Conservation (phyloP, 2,329 filamentous ascomycete species). For the Tolypocladium tropicale region DNA sequence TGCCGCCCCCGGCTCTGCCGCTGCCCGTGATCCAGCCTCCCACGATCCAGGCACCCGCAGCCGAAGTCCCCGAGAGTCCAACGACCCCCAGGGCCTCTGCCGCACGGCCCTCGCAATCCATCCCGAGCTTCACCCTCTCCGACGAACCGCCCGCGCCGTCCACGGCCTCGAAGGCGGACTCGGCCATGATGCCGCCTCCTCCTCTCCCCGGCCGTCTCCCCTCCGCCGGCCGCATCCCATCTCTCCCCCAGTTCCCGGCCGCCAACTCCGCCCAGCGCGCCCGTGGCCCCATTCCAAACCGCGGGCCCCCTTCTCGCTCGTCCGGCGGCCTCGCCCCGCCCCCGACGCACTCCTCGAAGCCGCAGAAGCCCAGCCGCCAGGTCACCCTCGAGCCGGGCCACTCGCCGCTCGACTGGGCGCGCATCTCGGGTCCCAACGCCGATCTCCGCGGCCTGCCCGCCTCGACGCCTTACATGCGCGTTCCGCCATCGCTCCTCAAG, state of each 20-base stretch:
- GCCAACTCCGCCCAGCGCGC: slow-evolving; percentile 42
- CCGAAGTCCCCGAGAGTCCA: slow-evolving; percentile 25
- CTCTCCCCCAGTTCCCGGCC: slow-evolving; percentile 37
- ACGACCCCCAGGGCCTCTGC: slow-evolving; percentile 41
- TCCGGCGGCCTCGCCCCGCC: slow-evolving; percentile 43
- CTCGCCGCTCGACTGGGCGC: slow-evolving; percentile 93
- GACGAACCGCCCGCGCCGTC: slow-evolving; percentile 7
- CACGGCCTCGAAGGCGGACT: background rate
- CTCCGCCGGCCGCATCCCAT: slow-evolving; percentile 17
- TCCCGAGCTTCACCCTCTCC: slow-evolving; percentile 37
- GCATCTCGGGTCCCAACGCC: slow-evolving; percentile 52
- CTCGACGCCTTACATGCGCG: slow-evolving; percentile 50
- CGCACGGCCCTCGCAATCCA: slow-evolving; percentile 11
- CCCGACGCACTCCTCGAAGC: slow-evolving; percentile 40
- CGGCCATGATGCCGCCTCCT: slow-evolving; percentile 20
- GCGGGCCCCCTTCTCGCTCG: slow-evolving; percentile 16
- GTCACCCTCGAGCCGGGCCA: slow-evolving; percentile 82
- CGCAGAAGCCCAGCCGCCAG: slow-evolving; percentile 51
- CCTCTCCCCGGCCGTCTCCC: slow-evolving; percentile 15
- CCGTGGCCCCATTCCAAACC: slow-evolving; percentile 29
- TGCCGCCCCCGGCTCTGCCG: slow-evolving; percentile 29
- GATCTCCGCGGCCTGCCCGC: slow-evolving; percentile 56
- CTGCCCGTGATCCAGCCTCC: slow-evolving; percentile 2
- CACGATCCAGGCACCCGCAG: slow-evolving; percentile 13
- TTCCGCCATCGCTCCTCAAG: slow-evolving; percentile 74